Base-by-base conservation (phyloP, 2,329 filamentous ascomycete genomes). In the Aspergillus versicolor region DNA sequence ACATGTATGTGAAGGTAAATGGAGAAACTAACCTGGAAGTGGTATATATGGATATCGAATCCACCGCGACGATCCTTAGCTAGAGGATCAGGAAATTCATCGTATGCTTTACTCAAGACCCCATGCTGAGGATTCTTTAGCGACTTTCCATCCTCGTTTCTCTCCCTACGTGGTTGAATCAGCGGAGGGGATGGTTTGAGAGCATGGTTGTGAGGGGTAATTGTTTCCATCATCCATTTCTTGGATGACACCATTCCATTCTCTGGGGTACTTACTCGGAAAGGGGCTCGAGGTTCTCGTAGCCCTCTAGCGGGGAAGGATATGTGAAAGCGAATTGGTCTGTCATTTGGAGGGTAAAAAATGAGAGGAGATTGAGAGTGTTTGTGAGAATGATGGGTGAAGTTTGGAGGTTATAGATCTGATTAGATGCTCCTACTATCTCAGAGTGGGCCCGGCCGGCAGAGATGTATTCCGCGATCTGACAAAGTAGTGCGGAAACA, bases 41-140 rank as follows among this genome's bases (percentile, higher is more conserved):
- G 90, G 75, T 96, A 96, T 65, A 96, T 87, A 73, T 96, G 92
- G 15, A 95, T 75, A 70, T 96, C 92, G 63, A 96, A 96, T 11
- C 87, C 92, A 38, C 89, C 90, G 5, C 85, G 81, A 2, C 69
- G 72, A 3, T 82, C 85, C 57, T 88, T 89, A 44, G 85, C 79
- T 32, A 95, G 77, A 0, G 91, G 89, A 3, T 83, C 79, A 0
- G 82, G 74, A 65, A 96, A 96, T 37, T 77, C 74, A 15, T 84
- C 80, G 68, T 96, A 96, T 13, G 89, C 84, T 52, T 81, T 75
- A 70, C 89, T 93, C 49, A 83, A 77, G 4, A 80, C 73, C 1
- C 81, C 82, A 0, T 84, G 78, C 32, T 83, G 79, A 0, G 84
- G 84, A 65, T 95, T 95, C 52, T 83, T 79, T 64, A 84, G 84